These are phyloP conservation scores for Sporisorium exsertum DNA, from an alignment of 1,284 basidiomycete genomes.

Conservation along the genomic window DNA sequence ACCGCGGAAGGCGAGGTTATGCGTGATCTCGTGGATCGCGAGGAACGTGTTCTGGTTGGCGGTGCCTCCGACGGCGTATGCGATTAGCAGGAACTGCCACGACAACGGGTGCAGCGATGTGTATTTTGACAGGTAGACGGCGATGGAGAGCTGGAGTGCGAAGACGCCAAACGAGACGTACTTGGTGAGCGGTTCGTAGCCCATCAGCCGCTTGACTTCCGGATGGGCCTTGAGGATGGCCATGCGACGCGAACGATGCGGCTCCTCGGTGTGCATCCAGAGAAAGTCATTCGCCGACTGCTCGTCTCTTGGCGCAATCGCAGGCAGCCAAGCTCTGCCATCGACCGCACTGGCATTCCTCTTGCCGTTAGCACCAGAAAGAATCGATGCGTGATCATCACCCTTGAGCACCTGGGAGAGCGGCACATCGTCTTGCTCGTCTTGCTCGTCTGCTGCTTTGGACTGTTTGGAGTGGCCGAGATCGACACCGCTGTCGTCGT, in stretches of 20 bases:
- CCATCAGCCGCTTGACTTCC: conserved; percentile 94
- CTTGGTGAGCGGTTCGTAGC: conserved; percentile 89
- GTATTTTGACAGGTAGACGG: conserved; percentile 70
- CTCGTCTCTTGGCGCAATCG: conserved; percentile 49
- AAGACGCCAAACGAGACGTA: conserved; percentile 86
- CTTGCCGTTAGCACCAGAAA: background rate
- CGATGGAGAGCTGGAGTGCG: conserved; percentile 78
- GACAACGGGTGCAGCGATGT: conserved; percentile 75
- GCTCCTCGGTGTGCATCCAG: conserved; percentile 97
- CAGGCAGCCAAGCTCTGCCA: conserved; percentile 64
- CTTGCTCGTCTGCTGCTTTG: background rate
- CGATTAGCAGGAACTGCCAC: conserved; percentile 79
- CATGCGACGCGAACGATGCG: conserved; percentile 86
- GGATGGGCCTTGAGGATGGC: conserved; percentile 95
- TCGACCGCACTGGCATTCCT: conserved; percentile 11
- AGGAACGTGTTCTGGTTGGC: conserved; percentile 97
- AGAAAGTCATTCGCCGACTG: conserved; percentile 71
- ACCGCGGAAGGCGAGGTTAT: conserved; percentile 91
- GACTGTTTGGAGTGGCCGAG: background rate
- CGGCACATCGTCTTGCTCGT: conserved; percentile 21
- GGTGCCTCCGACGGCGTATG: conserved; percentile 91
- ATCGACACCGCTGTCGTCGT: conserved; percentile 11
- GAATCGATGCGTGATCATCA: background rate
- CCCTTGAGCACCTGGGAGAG: background rate
- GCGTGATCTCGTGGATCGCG: conserved; percentile 97